Percentiles rank a stretch among this genome's conserved stretches.
phyloP scores from a whole-genome alignment of 805 yeast genomes.

The Gaillardinia entomophila region DNA sequence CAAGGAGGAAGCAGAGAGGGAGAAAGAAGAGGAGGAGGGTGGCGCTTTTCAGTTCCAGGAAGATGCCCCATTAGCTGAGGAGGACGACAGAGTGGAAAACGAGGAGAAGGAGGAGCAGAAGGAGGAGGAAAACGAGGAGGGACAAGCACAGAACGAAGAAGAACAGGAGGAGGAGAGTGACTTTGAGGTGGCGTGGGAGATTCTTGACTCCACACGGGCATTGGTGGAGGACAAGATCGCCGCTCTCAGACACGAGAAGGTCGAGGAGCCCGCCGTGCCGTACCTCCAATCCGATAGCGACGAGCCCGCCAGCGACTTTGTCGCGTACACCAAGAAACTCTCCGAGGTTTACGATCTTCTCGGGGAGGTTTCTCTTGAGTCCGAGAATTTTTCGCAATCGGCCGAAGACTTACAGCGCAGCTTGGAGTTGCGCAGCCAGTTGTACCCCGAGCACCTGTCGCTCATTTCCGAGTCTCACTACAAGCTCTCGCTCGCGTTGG shows the following conservation, averaged over 20 bases:
- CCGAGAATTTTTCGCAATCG: conserved; percentile 82
- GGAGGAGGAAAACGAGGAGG: conserved; percentile 5
- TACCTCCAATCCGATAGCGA: conserved; percentile 24
- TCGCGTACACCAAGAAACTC: conserved; percentile 44
- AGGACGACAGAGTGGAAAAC: conserved; percentile 8
- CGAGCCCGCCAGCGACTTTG: conserved; percentile 25
- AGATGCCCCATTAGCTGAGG: conserved; percentile 14
- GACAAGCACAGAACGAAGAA: conserved; percentile 13
- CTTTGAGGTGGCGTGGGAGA: conserved; percentile 86
- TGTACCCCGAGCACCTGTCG: conserved; percentile 49
- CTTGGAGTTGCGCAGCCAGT: conserved; percentile 45
- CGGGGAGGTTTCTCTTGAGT: conserved; percentile 87
- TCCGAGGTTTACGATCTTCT: conserved; percentile 72
- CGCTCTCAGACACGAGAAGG: conserved; percentile 5
- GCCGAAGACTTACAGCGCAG: conserved; percentile 60
- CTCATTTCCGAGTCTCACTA: conserved; percentile 74
- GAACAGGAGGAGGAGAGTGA: conserved; percentile 54
- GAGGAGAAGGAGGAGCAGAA: conserved; percentile 17
- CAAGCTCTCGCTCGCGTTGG: conserved; percentile 73
- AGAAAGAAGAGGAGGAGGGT: conserved; percentile 10
- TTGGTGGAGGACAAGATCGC: conserved; percentile 47
- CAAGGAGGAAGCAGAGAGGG: conserved; percentile 10
- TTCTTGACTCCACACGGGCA: conserved; percentile 71
- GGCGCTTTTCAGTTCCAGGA: conserved; percentile 14
- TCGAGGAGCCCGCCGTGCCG: conserved; percentile 12